Evolutionary conservation across 1,139 yeast genomes (phyloP), one percentile per base, ranked within the genome.

Genomic region (Taphrina flavorubra): DNA sequence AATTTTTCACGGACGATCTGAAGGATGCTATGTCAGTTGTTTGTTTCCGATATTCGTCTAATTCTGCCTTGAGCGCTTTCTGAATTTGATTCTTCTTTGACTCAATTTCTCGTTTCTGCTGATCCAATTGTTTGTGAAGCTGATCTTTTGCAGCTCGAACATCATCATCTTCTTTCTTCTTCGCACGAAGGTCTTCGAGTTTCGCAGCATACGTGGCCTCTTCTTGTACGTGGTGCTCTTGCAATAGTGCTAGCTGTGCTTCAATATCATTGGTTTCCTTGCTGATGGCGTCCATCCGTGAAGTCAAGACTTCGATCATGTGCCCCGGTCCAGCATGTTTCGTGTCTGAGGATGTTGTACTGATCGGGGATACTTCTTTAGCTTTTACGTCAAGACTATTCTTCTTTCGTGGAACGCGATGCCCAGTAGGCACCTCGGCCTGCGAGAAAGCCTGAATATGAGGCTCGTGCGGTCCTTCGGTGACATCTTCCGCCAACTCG

Each of bases 111-210:
- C 81, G 78, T 61, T 77, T 78, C 7, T 78, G 74, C 60, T 79
- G 81, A 70, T 85, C 88, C 25, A 85, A 74, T 49, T 80, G 75
- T 70, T 84, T 84, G 53, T 81, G 81, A 71, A 85, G 88, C 6
- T 82, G 79, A 63, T 83, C 79, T 60, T 83, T 75, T 69, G 81
- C 81, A 13, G 82, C 77, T 56, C 87, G 78, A 68, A 80, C 81
- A n/a, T 77, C 77, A 72, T 85, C 88, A 67, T 84, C 87, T 16
- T 79, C 76, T 70, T 79, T 81, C 71, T 84, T 81, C 44, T 83
- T 79, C 53, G 81, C 82, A 57, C 79, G 77, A 14, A 84, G 77
- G 36, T 79, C 79, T 37, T 81, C 81, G 44, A 84, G 76, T 60
- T 84, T 84, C 20, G 78, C 76, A 0, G 77, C 70, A 64, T 84